Conservation (phyloP, 2,329 filamentous ascomycete species). For the Arthrobotrys pseudoclavata region DNA sequence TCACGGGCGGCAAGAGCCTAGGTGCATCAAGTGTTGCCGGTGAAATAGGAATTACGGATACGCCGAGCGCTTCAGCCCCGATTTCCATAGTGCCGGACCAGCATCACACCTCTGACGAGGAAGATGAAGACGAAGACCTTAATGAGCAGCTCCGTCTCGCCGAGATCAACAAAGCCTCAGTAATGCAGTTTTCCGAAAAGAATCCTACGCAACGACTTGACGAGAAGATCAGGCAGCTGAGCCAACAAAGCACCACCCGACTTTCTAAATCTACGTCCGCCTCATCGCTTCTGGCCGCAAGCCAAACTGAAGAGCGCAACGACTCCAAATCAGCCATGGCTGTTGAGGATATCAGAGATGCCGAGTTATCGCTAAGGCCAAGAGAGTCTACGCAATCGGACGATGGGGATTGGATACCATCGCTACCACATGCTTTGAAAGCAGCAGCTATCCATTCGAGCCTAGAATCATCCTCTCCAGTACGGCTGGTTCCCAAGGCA, state of each 20-base stretch:
- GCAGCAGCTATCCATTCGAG: background rate
- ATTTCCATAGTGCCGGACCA: background rate
- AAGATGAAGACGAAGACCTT: constrained; percentile 64
- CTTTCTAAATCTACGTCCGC: constrained; percentile 56
- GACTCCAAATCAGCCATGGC: background rate
- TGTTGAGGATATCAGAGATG: background rate
- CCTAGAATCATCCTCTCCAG: background rate
- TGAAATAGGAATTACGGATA: constrained; percentile 15
- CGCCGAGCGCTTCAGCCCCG: background rate
- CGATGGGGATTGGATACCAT: constrained; percentile 58
- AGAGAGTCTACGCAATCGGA: constrained; percentile 46
- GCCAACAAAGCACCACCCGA: constrained; percentile 70
- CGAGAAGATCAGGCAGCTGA: constrained; percentile 86
- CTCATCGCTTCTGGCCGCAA: constrained; percentile 50
- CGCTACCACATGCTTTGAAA: constrained; percentile 20
- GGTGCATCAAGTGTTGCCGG: constrained; percentile 68
- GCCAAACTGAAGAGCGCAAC: constrained; percentile 37
- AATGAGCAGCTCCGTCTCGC: constrained; percentile 56
- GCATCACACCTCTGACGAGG: constrained; percentile 65
- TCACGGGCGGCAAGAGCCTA: constrained; percentile 80
- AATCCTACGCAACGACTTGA: constrained; percentile 94
- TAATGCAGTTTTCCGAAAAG: constrained; percentile 75
- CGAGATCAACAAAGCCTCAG: constrained; percentile 70
- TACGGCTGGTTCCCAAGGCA: background rate
- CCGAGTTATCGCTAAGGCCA: background rate